Conservation (phyloP, 148 eudicot species). For the Chenopodium album region DNA sequence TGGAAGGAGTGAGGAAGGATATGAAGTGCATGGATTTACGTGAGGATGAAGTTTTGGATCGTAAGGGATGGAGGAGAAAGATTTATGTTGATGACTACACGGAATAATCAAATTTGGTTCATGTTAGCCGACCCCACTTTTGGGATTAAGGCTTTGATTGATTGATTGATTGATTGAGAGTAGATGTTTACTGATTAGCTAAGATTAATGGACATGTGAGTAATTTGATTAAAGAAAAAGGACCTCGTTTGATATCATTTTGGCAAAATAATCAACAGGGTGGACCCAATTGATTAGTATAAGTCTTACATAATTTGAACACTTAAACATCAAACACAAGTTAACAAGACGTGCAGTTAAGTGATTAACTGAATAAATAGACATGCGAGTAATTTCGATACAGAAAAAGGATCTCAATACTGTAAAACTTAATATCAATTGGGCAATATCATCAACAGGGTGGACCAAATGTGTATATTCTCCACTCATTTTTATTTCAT, state of each 20-base stretch:
- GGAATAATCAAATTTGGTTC: too few species aligned
- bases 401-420: background rate
- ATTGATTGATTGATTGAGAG: too few species aligned
- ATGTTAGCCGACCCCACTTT: too few species aligned
- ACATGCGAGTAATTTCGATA: background rate
- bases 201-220: too few species aligned
- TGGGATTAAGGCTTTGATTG: too few species aligned
- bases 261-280: background rate
- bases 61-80: too few species aligned
- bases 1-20: too few species aligned
- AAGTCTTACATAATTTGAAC: background rate
- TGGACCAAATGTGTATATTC: background rate
- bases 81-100: too few species aligned
- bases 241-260: background rate
- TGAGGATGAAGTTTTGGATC: too few species aligned
- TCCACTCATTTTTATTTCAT: background rate
- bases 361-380: background rate
- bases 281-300: background rate
- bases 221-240: too few species aligned
- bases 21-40: too few species aligned
- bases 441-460: background rate
- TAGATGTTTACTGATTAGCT: too few species aligned
- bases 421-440: background rate
- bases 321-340: background rate
- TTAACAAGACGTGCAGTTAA: background rate